phyloP scores from a whole-genome alignment of 371 early-diverging fungal species.

The Mortierella sp. region DNA sequence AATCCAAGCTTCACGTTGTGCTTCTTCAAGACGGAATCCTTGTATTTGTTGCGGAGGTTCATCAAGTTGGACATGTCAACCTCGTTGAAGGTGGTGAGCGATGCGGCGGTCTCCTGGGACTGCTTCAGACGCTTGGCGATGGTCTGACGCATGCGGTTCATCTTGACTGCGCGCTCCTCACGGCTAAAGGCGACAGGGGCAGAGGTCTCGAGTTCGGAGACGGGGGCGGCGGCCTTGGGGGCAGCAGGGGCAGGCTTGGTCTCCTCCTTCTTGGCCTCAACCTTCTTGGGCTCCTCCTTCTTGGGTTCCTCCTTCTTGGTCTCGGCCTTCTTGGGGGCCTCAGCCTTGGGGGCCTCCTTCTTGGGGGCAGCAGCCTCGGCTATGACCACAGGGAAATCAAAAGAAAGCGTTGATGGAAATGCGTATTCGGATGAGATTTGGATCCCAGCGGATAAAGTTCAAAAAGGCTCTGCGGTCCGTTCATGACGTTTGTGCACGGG shows the following conservation, averaged over 20 bases:
- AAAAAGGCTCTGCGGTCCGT: too few relatives aligned
- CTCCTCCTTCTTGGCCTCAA: constrained; percentile 39
- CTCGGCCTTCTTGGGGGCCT: constrained; percentile 29
- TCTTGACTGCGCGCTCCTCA: constrained; percentile 84
- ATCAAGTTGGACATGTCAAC: constrained; percentile 96
- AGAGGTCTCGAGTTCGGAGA: constrained; percentile 35
- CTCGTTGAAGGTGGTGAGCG: constrained; percentile 98
- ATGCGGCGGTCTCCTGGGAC: constrained; percentile 96
- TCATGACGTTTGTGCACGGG: not conserved
- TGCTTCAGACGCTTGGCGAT: constrained; percentile 96
- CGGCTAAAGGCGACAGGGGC: constrained; percentile 56
- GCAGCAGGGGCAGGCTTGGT: constrained; percentile 50
- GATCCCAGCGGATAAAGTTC: too few relatives aligned
- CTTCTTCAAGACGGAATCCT: constrained; percentile 94
- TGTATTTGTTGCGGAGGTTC: constrained; percentile 89
- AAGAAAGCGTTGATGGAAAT: not conserved
- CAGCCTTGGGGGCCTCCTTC: constrained; percentile 22
- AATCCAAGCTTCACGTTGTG: constrained; percentile 97
- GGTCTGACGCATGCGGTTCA: constrained; percentile 96
- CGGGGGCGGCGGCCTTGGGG: constrained; percentile 22
- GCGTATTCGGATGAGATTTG: not conserved
- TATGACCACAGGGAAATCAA: not conserved
- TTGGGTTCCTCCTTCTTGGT: constrained; percentile 58
- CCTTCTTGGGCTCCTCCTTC: too few relatives aligned
- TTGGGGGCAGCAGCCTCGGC: constrained; percentile 26